Percentiles rank a stretch among this genome's conserved stretches.
Evolutionary conservation across 768 basidiomycete genomes (phyloP).

Genomic region (Candolleomyces aberdarensis): DNA sequence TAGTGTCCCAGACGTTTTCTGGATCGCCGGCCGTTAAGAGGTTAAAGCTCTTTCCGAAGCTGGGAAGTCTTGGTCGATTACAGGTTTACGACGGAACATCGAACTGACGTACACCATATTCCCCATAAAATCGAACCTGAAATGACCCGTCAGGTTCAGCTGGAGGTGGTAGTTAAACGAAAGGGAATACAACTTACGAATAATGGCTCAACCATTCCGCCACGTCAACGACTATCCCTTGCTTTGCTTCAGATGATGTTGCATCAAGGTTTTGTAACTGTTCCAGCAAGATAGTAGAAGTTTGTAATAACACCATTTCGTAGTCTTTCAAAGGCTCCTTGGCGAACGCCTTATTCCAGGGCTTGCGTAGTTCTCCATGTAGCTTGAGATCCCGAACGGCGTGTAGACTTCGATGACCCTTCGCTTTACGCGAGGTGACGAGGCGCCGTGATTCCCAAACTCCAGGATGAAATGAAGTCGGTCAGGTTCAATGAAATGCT

Average conservation of each 20-base stretch:
- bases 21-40: constrained; percentile 24
- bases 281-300: constrained; percentile 30
- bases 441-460: constrained; percentile 41
- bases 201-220: constrained; percentile 14
- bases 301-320: constrained; percentile 24
- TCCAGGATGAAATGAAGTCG: constrained; percentile 8
- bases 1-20: constrained; percentile 17
- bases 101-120: constrained; percentile 33
- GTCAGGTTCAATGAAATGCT: background rate
- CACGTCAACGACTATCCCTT: constrained; percentile 13
- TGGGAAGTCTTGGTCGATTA: constrained; percentile 2
- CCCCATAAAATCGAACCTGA: constrained; percentile 33
- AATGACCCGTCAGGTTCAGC: background rate
- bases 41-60: constrained; percentile 26
- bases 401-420: constrained; percentile 14
- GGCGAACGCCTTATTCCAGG: constrained; percentile 43
- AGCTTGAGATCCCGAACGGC: constrained; percentile 23
- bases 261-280: constrained; percentile 16
- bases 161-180: too few species aligned
- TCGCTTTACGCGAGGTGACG: constrained; percentile 22
- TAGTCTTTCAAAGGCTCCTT: constrained; percentile 37
- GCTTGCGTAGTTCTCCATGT: constrained; percentile 35
- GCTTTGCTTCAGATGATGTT: background rate
- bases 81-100: background rate
- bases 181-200: background rate